Evolutionary conservation across 345 rosid genomes (phyloP).

Genomic region (Camelina laxa): DNA sequence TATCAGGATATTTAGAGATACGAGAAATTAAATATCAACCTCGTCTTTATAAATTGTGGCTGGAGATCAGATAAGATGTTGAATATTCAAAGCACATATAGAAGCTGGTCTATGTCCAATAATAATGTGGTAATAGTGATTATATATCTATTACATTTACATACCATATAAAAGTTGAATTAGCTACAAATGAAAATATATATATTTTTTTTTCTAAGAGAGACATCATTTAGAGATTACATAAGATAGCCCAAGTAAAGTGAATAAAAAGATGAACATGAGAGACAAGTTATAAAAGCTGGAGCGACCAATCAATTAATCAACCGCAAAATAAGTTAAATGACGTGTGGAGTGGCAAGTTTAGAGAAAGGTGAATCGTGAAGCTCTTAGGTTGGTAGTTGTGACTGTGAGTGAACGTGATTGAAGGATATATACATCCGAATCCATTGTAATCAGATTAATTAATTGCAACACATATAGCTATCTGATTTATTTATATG

Average conservation of each 20-base stretch:
- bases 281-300: too few species aligned
- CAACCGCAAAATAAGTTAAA: too few species aligned
- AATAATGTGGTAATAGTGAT: neutral
- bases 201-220: too few species aligned
- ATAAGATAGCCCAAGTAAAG: too few species aligned
- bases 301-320: too few species aligned
- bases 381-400: too few species aligned
- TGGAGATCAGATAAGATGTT: conserved; percentile 32
- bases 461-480: neutral
- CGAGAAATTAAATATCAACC: conserved; percentile 29
- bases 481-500: too few species aligned
- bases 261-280: too few species aligned
- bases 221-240: too few species aligned
- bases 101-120: neutral
- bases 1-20: conserved; percentile 21
- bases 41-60: conserved; percentile 20
- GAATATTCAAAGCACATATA: conserved; percentile 4
- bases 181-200: too few species aligned
- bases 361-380: too few species aligned
- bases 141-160: neutral
- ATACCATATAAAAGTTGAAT: neutral
- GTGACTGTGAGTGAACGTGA: neutral
- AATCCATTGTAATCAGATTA: neutral
- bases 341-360: too few species aligned
- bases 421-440: neutral